Evolutionary conservation across 1,139 yeast genomes (phyloP).

Genomic region (Pichia sp.): DNA sequence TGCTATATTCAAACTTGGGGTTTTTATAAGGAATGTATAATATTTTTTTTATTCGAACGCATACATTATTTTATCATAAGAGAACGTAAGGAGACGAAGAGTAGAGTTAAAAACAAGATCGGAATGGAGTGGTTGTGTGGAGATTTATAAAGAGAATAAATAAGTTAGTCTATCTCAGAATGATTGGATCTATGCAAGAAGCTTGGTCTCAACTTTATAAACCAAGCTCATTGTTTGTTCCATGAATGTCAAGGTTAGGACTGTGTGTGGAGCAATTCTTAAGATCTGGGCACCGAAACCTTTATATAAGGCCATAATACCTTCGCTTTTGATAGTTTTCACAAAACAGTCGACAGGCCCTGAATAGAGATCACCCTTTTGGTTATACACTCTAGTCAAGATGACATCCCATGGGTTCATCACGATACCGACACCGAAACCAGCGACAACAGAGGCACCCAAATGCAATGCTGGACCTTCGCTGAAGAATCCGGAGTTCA

Average conservation of each 20-base stretch:
- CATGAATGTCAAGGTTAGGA: constrained; percentile 86
- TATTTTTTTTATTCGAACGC: not conserved
- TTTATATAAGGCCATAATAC: constrained; percentile 82
- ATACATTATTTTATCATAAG: not conserved
- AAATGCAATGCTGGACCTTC: constrained; percentile 73
- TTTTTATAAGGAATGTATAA: not conserved
- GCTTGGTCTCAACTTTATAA: constrained; percentile 36
- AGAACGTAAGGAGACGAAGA: not conserved
- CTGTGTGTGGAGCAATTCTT: constrained; percentile 93
- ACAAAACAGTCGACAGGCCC: constrained; percentile 86
- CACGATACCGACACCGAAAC: constrained; percentile 87
- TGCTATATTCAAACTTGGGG: not conserved
- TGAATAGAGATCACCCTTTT: constrained; percentile 77
- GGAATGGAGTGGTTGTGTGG: not conserved
- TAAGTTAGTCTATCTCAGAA: not conserved
- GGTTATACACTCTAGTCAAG: constrained; percentile 90
- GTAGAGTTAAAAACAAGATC: not conserved
- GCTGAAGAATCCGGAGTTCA: constrained; percentile 44
- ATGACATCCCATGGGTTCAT: constrained; percentile 98
- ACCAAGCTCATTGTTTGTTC: constrained; percentile 81
- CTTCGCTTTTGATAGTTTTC: constrained; percentile 79
- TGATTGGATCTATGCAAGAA: constrained; percentile 1
- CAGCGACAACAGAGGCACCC: constrained; percentile 72
- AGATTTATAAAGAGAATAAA: not conserved
- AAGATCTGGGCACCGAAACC: constrained; percentile 91